Base-by-base conservation (phyloP, 2,329 filamentous ascomycete genomes). In the Colletotrichum cereale region DNA sequence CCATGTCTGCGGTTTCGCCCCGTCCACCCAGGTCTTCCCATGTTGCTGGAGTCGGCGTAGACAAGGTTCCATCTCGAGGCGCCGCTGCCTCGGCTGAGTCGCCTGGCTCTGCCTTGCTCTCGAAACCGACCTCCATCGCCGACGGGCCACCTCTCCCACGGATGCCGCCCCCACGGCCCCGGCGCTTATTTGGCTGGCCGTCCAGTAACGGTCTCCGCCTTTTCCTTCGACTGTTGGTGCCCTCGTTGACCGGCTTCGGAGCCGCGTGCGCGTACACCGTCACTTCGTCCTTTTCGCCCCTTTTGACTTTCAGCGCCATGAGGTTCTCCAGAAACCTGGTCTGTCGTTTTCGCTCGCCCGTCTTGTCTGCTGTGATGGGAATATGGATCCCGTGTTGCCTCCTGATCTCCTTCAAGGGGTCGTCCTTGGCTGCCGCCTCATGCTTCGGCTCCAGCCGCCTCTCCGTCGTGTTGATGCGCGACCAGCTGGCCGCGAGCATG, bases 401-500 rank as follows among this genome's bases (percentile, higher is more conserved):
- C 50, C 83, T 83, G 24, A 86, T 82, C n/a, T 79, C 76, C 10
- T 80, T 79, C 11, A 84, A 74, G 7, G 78, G 75, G 58, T 82
- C 80, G 66, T 81, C 78, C n/a, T 74, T 73, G 38, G 75, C 73
- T 16, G 75, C 78, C 7, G 75, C 75, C 34, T 79, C 76, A 4
- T 80, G 73, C 47, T 83, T 86, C 26, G 86, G 84, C 57, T 86
- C 85, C 18, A 94, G 80, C 47, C 88, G 85, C 71, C 89, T 89
- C 73, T 92, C 90, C 40, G 85, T 88, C 16, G 92, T 92, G 56
- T 92, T 84, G 70, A 97, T 88, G 68, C 93, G 90, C 12, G 91
- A 88, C 62, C 89, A 89, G 73, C 91, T 91, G 44, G 90, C 89
- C n/a, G 89, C 91, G 4, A 97, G 83, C 5, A 97, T 84, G 77